Evolutionary conservation across 257 asterid genomes (phyloP), one percentile per base, ranked within the genome.

Genomic region (Solanum etuberosum): DNA sequence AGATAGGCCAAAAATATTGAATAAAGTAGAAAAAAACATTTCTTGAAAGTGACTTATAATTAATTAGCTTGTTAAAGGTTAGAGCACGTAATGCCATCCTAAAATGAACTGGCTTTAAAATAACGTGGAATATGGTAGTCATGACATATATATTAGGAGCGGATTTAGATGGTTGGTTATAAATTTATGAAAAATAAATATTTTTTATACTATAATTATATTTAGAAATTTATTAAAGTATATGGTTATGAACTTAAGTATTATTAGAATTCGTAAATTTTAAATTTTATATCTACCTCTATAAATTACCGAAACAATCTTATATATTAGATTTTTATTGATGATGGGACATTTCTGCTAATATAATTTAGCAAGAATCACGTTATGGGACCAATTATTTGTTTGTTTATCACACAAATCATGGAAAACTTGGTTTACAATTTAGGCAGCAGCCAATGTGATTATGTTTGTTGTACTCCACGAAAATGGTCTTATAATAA

Each of bases 221-320:
- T 61, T 61, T 23, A 61, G 7, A 5, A 61, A n/a, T n/a, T 0
- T 46, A 12, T 12, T 51, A 23, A 23, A 23, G 42, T 61, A 61
- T 61, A 2, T 23, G 11, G 0, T 3, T 9, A 4, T 72, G 1
- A 72, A 34, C 5, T 2, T 9, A 4, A n/a, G n/a, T 5, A 4
- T 20, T 18, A 20, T 20, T 16, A 4, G 7, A 71, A 71, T 7
- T 31, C 5, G 29, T 34, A 18, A 71, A 34, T 11, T 71, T 71
- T 4, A 70, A 31, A 68, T 31, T 2, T 31, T 31, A 15, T 31
- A 70, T 31, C 0, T 16, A 0, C 0, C 12, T 68, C 11, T 3
- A 10, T 11, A 61, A 3, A 6, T 57, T 57, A 8, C 5, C 3
- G 13, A 21, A 51, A 5, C 61, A 51, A 18, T 51, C n/a, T 18